Evolutionary conservation across 1,284 basidiomycete genomes (phyloP).

Genomic region (Chondrostereum purpureum): DNA sequence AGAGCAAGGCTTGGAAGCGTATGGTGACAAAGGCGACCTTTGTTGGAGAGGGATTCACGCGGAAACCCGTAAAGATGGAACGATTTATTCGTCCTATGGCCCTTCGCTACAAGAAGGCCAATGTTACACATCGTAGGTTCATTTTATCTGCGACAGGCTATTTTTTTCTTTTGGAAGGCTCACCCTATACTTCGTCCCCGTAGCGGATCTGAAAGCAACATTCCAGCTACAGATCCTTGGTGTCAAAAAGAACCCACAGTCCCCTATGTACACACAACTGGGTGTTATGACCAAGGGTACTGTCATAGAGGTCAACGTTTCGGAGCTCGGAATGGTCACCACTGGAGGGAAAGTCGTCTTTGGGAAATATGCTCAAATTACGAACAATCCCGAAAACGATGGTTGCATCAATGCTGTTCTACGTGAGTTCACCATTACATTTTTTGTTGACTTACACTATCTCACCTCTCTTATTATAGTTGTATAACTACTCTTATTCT

Average conservation of each 20-base stretch:
- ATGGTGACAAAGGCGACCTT: slow-evolving; percentile 99
- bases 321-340: slow-evolving; percentile 97
- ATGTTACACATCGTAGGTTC: slow-evolving; percentile 93
- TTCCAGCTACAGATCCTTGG: slow-evolving; percentile 98
- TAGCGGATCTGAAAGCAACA: slow-evolving; percentile 95
- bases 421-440: slow-evolving; percentile 41
- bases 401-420: slow-evolving; percentile 95
- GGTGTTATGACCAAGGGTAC: slow-evolving; percentile 99
- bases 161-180: slow-evolving; percentile 6
- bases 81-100: slow-evolving; percentile 98
- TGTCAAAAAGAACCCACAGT: slow-evolving; percentile 99
- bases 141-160: slow-evolving; percentile 2
- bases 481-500: slow-evolving; percentile 23
- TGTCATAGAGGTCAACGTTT: slow-evolving; percentile 97
- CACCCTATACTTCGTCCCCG: slow-evolving; percentile 6
- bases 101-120: slow-evolving; percentile 95
- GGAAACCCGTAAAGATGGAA: slow-evolving; percentile 99
- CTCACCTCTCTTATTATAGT: slow-evolving; percentile 20
- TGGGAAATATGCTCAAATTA: slow-evolving; percentile 94
- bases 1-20: slow-evolving; percentile 97
- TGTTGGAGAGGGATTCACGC: slow-evolving; percentile 95
- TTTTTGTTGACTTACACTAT: background rate
- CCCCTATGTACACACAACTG: slow-evolving; percentile 92
- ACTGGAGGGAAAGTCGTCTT: slow-evolving; percentile 93
- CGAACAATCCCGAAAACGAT: slow-evolving; percentile 94